Percentiles rank a stretch among this genome's conserved stretches.
These are phyloP conservation scores for Vaucheria bursata DNA, from an alignment of 352 stramenopile species.

Conservation along the genomic window DNA sequence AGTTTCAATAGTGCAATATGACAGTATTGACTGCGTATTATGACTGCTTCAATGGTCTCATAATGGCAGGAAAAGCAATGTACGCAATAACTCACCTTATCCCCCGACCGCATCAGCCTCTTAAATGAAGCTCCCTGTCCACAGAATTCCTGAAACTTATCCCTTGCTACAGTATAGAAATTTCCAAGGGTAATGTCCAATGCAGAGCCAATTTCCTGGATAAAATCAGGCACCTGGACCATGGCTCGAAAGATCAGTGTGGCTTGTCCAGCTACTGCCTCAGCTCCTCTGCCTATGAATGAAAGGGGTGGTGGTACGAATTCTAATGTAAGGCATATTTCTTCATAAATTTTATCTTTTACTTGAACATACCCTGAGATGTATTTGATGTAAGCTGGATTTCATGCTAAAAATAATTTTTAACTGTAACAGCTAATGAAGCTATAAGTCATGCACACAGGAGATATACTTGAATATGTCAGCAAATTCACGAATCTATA, in stretches of 20 bases:
- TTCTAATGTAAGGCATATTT: conserved; percentile 11
- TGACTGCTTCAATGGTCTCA: no score
- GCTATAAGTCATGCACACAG: not conserved
- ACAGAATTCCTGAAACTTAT: conserved; percentile 43
- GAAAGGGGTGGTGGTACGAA: no score
- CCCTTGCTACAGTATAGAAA: conserved; percentile 26
- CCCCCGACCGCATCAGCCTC: conserved; percentile 35
- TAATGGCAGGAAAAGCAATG: no score
- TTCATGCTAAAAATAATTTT: not conserved
- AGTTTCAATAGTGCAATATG: no score
- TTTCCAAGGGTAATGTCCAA: conserved; percentile 34
- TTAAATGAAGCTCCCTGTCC: conserved; percentile 1
- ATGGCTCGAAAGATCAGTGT: conserved; percentile 40
- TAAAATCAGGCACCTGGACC: conserved; percentile 31
- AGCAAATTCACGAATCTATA: no score
- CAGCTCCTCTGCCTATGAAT: conserved; percentile 27
- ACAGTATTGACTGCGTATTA: no score
- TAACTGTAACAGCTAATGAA: not conserved
- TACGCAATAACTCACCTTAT: conserved; percentile 27
- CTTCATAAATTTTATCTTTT: conserved; percentile 1
- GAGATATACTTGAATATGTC: no score
- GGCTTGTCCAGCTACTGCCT: conserved; percentile 30
- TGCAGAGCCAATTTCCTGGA: conserved; percentile 24
- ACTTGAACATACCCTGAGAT: not conserved
- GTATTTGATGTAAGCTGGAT: not conserved